These are phyloP conservation scores for Akanthomyces muscarius DNA, from an alignment of 2,329 filamentous ascomycete genomes.

Conservation along the genomic window DNA sequence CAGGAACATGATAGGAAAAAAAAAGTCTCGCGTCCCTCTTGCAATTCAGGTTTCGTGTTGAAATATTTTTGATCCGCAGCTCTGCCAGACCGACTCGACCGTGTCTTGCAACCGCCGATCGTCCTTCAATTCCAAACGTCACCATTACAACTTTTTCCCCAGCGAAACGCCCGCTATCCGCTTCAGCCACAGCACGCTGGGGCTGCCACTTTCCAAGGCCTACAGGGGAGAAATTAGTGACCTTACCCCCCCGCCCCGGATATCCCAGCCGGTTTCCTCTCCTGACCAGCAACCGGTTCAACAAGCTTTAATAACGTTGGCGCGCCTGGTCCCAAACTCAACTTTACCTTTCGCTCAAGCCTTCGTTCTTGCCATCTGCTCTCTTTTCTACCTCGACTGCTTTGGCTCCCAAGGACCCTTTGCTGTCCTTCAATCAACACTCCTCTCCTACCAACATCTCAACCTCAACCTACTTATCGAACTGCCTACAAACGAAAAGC, in stretches of 20 bases:
- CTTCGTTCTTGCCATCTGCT: not conserved
- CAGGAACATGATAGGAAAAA: not conserved
- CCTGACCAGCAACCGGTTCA: not conserved
- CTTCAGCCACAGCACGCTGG: constrained; percentile 2
- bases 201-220: not conserved
- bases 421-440: not conserved
- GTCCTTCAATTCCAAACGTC: constrained; percentile 1
- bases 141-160: not conserved
- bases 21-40: not conserved
- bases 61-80: not conserved
- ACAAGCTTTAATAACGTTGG: constrained; percentile 8
- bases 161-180: constrained; percentile 1
- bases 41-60: not conserved
- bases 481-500: not conserved
- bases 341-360: not conserved
- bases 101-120: not conserved
- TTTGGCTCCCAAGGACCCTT: not conserved
- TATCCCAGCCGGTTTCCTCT: constrained; percentile 1
- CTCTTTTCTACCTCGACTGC: not conserved
- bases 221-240: not conserved
- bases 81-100: not conserved
- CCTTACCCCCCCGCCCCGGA: not conserved
- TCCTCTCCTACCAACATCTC: not conserved
- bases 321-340: constrained; percentile 9
- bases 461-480: not conserved